Evolutionary conservation across 1,284 basidiomycete genomes (phyloP).

Genomic region (Farysia itapuensis): DNA sequence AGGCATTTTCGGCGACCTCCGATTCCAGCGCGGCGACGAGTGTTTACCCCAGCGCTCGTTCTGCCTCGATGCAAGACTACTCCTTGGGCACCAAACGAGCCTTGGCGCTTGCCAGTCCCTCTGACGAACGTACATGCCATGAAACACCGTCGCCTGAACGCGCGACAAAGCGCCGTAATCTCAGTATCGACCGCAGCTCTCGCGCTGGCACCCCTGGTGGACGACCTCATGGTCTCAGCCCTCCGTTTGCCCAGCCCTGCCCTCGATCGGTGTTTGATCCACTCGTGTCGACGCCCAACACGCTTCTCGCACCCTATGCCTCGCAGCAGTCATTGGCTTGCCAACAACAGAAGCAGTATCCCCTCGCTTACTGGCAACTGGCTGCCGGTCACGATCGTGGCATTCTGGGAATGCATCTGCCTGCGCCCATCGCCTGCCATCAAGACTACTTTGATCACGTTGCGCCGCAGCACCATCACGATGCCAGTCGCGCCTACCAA

Average conservation of each 20-base stretch:
- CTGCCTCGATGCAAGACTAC: not conserved
- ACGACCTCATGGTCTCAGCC: constrained; percentile 29
- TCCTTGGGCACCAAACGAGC: constrained; percentile 14
- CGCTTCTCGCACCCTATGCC: constrained; percentile 32
- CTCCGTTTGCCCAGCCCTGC: constrained; percentile 32
- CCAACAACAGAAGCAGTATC: constrained; percentile 23
- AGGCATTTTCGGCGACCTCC: not conserved
- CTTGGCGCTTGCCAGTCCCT: constrained; percentile 21
- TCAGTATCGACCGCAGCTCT: constrained; percentile 10
- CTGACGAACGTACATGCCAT: constrained; percentile 11
- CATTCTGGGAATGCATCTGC: constrained; percentile 40
- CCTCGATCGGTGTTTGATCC: constrained; percentile 37
- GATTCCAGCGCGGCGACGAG: not conserved
- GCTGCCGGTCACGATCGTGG: constrained; percentile 37
- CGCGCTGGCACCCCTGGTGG: constrained; percentile 10
- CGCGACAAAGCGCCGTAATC: constrained; percentile 18
- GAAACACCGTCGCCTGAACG: constrained; percentile 30
- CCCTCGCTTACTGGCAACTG: constrained; percentile 37
- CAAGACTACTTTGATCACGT: constrained; percentile 34
- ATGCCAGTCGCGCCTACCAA: constrained; percentile 2
- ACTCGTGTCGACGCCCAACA: constrained; percentile 39
- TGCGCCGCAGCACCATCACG: constrained; percentile 1
- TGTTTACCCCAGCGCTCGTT: no score
- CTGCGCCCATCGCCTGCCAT: constrained; percentile 13
- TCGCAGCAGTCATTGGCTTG: constrained; percentile 9